phyloP scores from a whole-genome alignment of 352 stramenopile genomes.

The Phytopythium boreale region DNA sequence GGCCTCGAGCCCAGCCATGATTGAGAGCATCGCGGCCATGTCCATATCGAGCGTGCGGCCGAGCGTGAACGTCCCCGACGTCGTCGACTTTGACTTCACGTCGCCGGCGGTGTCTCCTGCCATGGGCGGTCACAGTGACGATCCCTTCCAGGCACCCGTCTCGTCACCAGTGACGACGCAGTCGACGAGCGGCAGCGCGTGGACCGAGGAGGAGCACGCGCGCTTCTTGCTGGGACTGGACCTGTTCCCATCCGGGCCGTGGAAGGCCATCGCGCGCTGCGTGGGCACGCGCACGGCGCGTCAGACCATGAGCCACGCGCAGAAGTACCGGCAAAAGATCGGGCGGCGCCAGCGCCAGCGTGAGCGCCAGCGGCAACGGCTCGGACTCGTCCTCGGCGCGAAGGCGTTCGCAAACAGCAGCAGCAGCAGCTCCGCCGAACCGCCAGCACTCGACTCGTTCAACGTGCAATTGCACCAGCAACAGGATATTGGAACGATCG shows the following conservation, averaged over 20 bases:
- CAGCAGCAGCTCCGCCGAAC: neutral
- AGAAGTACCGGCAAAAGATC: slow-evolving; percentile 59
- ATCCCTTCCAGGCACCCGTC: neutral
- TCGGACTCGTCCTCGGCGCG: neutral
- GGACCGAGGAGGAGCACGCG: slow-evolving; percentile 47
- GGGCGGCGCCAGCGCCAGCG: slow-evolving; percentile 25
- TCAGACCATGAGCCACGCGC: slow-evolving; percentile 56
- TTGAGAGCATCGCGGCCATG: slow-evolving; percentile 4
- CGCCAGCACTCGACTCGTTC: neutral
- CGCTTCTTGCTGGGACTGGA: slow-evolving; percentile 46
- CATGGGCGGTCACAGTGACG: neutral
- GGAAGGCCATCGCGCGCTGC: slow-evolving; percentile 39
- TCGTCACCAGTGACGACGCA: neutral
- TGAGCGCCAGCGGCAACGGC: slow-evolving; percentile 7
- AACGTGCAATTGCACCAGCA: neutral
- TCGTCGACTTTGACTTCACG: neutral
- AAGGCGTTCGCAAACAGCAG: neutral
- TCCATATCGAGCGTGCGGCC: slow-evolving; percentile 1
- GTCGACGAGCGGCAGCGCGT: slow-evolving; percentile 27
- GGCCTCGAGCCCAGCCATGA: slow-evolving; percentile 1
- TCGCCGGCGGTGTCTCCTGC: neutral
- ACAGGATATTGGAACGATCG: neutral
- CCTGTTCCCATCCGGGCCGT: slow-evolving; percentile 40
- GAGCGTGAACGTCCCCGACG: neutral
- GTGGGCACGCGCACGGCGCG: slow-evolving; percentile 44